A percentile compares a stretch with the other conserved stretches of the same genome.
phyloP scores from a whole-genome alignment of 306 rosid genomes.

The Gillenia trifoliata region DNA sequence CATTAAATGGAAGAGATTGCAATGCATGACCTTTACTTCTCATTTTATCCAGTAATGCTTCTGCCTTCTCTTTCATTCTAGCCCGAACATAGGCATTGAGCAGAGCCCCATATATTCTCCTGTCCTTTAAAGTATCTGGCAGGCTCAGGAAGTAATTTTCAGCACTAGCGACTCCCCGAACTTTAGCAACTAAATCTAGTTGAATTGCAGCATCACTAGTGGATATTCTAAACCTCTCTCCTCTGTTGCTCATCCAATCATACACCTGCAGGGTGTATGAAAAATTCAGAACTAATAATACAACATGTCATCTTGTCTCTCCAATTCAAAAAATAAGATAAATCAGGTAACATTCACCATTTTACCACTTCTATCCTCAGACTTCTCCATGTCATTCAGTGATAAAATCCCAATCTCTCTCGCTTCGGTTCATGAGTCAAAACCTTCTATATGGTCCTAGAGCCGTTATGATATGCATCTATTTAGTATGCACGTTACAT shows the following conservation, averaged over 20 bases:
- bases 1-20: conserved; percentile 77
- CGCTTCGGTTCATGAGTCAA: neutral
- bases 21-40: conserved; percentile 58
- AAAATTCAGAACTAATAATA: neutral
- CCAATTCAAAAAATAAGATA: neutral
- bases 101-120: conserved; percentile 77
- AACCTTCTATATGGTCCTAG: neutral
- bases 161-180: conserved; percentile 64
- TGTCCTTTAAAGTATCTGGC: conserved; percentile 48
- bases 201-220: conserved; percentile 83
- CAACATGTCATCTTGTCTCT: neutral
- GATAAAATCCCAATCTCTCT: neutral
- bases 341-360: neutral
- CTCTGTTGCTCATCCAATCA: conserved; percentile 88
- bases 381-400: neutral
- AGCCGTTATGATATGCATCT: neutral
- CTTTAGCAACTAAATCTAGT: conserved; percentile 80
- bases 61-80: conserved; percentile 65
- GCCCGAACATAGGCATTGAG: conserved; percentile 70
- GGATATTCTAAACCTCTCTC: conserved; percentile 72
- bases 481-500: neutral
- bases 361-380: neutral
- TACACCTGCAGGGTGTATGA: conserved; percentile 47
- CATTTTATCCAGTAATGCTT: conserved; percentile 69
- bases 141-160: conserved; percentile 67